Evolutionary conservation across 1,284 basidiomycete species (phyloP).

Genomic region (Cutaneotrichosporon curvatum): DNA sequence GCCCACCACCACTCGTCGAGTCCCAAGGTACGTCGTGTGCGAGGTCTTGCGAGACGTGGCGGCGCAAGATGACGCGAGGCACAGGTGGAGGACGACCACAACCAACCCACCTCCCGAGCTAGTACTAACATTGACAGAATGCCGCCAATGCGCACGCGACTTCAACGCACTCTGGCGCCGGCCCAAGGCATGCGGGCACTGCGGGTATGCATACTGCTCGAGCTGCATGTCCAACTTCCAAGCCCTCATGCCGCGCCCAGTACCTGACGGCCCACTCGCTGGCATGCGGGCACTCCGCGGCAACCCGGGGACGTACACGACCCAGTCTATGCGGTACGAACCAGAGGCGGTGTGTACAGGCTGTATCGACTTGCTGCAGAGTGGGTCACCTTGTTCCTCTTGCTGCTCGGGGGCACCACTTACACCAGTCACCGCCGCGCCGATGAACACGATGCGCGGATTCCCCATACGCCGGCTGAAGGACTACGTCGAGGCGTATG

Average conservation of each 20-base stretch:
- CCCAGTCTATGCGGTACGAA: too few species aligned
- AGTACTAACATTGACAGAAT: constrained; percentile 21
- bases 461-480: constrained; percentile 44
- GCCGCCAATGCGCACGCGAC: constrained; percentile 39
- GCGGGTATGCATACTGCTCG: constrained; percentile 45
- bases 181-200: constrained; percentile 40
- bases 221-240: constrained; percentile 39
- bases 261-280: too few species aligned
- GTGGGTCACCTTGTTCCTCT: constrained; percentile 21
- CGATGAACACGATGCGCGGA: constrained; percentile 29
- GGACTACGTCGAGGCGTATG: constrained; percentile 42
- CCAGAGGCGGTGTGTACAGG: constrained; percentile 39
- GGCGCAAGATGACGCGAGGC: too few species aligned
- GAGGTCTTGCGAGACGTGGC: neutral
- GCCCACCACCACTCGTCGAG: constrained; percentile 40
- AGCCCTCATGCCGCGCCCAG: constrained; percentile 41
- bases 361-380: constrained; percentile 42
- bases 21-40: constrained; percentile 35
- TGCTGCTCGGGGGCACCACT: constrained; percentile 2
- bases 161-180: constrained; percentile 42
- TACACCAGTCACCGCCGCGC: constrained; percentile 36
- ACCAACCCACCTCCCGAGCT: too few species aligned
- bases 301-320: too few species aligned
- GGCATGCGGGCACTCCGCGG: too few species aligned
- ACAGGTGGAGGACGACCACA: too few species aligned